Conservation (phyloP, 1,139 yeast genomes). For the Groenewaldozyma auringiensis region DNA sequence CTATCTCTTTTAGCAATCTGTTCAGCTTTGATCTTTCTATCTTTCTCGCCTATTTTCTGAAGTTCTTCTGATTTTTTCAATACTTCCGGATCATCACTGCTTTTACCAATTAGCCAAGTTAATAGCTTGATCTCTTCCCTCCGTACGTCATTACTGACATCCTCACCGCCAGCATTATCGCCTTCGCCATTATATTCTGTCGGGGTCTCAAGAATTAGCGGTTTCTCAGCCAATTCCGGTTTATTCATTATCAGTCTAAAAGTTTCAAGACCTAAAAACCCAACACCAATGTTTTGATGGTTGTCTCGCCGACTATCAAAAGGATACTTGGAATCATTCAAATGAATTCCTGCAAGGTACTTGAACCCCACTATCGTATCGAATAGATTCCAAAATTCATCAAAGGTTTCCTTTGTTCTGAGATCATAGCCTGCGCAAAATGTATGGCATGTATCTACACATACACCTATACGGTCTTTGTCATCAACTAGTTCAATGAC, state of each 20-base stretch:
- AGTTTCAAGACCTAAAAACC: constrained; percentile 79
- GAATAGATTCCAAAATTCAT: constrained; percentile 64
- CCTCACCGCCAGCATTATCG: constrained; percentile 46
- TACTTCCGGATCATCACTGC: constrained; percentile 49
- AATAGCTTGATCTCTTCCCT: constrained; percentile 68
- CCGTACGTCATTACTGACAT: constrained; percentile 37
- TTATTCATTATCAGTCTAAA: constrained; percentile 73
- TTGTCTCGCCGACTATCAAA: constrained; percentile 83
- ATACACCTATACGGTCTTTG: constrained; percentile 81
- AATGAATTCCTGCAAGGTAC: constrained; percentile 71
- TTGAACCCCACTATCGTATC: constrained; percentile 66
- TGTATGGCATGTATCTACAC: constrained; percentile 91
- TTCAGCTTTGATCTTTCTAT: constrained; percentile 25
- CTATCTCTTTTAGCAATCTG: constrained; percentile 10
- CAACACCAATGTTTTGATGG: constrained; percentile 84
- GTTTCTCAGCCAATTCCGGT: constrained; percentile 52
- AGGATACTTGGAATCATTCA: constrained; percentile 94
- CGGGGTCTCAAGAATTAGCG: constrained; percentile 89
- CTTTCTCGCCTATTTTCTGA: constrained; percentile 34
- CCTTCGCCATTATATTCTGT: constrained; percentile 49
- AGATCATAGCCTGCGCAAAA: constrained; percentile 96
- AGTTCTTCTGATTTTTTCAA: constrained; percentile 43
- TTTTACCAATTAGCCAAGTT: constrained; percentile 59
- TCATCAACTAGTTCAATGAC: constrained; percentile 73
- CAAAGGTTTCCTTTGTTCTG: constrained; percentile 47